Percentiles rank a stretch among this genome's conserved stretches.
phyloP scores from a whole-genome alignment of 2,329 filamentous ascomycete genomes.

The Thielaviopsis musarum region DNA sequence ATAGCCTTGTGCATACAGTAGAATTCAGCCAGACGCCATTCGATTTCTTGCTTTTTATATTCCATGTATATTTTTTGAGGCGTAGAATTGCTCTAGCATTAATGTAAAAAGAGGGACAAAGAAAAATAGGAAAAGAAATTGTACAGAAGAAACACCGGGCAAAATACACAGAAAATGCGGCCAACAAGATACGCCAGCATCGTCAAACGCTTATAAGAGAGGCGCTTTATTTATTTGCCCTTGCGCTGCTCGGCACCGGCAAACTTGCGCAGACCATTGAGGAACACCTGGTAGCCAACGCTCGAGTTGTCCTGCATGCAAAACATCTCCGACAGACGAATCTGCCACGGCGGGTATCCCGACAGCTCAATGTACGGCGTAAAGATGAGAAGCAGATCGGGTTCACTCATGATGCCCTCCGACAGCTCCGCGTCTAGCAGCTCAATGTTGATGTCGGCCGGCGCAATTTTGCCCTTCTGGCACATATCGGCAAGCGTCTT shows the following conservation, averaged over 20 bases:
- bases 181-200: not conserved
- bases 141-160: conserved; percentile 12
- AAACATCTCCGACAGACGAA: conserved; percentile 88
- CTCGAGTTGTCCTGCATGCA: conserved; percentile 57
- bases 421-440: conserved; percentile 79
- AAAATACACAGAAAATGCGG: conserved; percentile 2
- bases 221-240: conserved; percentile 36
- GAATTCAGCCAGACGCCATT: not conserved
- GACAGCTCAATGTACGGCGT: conserved; percentile 67
- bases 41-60: not conserved
- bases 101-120: not conserved
- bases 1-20: not conserved
- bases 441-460: conserved; percentile 68
- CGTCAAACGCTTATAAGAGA: not conserved
- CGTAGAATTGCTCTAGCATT: not conserved
- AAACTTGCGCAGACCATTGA: conserved; percentile 69
- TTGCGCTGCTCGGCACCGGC: conserved; percentile 79
- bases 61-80: not conserved
- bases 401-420: conserved; percentile 67
- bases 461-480: conserved; percentile 66
- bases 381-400: conserved; percentile 79
- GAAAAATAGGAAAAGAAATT: conserved; percentile 13
- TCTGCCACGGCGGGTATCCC: conserved; percentile 93
- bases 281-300: conserved; percentile 88
- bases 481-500: conserved; percentile 92